phyloP scores from a whole-genome alignment of 495 filamentous ascomycete genomes.

The Terfezia claveryi region DNA sequence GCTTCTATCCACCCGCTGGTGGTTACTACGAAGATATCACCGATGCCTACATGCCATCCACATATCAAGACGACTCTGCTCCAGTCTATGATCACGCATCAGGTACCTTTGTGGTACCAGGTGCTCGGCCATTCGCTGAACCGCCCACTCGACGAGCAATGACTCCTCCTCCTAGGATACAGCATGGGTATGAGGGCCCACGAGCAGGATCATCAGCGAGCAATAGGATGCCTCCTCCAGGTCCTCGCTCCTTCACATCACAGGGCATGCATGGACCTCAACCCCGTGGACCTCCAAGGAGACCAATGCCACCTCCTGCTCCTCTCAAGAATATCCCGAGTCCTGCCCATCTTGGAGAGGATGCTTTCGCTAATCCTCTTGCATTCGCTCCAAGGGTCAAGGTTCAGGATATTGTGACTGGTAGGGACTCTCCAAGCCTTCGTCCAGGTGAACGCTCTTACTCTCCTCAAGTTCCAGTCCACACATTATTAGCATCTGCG shows the following conservation, averaged over 20 bases:
- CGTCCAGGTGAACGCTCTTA: conserved; percentile 54
- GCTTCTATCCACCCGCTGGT: conserved; percentile 24
- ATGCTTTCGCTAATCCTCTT: conserved; percentile 49
- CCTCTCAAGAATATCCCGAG: conserved; percentile 60
- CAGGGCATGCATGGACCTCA: conserved; percentile 17
- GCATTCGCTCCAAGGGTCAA: conserved; percentile 76
- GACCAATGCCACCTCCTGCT: conserved; percentile 48
- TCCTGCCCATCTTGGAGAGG: conserved; percentile 67
- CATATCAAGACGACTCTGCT: conserved; percentile 21
- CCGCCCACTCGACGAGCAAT: conserved; percentile 76
- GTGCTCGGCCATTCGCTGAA: conserved; percentile 46
- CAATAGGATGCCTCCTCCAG: conserved; percentile 25
- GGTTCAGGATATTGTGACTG: conserved; percentile 29
- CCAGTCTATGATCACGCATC: conserved; percentile 50
- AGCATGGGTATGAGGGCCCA: conserved; percentile 46
- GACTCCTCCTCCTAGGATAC: conserved; percentile 75
- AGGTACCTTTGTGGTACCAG: conserved; percentile 50
- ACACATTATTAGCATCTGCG: conserved; percentile 54
- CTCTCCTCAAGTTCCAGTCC: conserved; percentile 42
- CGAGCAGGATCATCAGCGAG: conserved; percentile 26
- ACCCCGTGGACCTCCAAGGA: conserved; percentile 26
- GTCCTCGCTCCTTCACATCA: conserved; percentile 21
- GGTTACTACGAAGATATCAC: neutral
- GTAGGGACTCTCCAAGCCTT: conserved; percentile 62
- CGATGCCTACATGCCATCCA: conserved; percentile 24